A percentile compares a stretch with the other conserved stretches of the same genome.
Conservation (phyloP, 441 rosid species). For the Populus hybrid region DNA sequence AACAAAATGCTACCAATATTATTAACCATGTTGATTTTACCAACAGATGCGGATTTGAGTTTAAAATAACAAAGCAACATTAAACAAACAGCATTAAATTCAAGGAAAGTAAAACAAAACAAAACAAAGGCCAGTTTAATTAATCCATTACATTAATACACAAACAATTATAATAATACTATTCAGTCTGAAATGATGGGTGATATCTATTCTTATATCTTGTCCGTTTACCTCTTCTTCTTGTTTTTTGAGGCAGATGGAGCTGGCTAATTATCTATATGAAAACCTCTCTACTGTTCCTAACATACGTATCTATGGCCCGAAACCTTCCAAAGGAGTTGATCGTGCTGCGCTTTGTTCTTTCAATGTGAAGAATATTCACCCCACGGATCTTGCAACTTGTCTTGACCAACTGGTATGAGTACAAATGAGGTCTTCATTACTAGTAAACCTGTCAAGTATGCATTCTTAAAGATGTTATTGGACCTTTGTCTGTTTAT, state of each 20-base stretch:
- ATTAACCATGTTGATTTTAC: not conserved
- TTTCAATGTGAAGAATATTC: slow-evolving; percentile 74
- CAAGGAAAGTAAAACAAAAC: not conserved
- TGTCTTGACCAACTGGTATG: slow-evolving; percentile 83
- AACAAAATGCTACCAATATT: not conserved
- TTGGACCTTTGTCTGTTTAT: not conserved
- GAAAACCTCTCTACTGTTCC: slow-evolving; percentile 61
- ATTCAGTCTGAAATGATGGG: not conserved
- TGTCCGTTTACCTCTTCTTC: not conserved
- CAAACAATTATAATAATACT: too few relatives aligned
- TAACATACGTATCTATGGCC: slow-evolving; percentile 69
- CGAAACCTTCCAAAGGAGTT: slow-evolving; percentile 63
- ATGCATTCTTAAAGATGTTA: not conserved
- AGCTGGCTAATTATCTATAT: slow-evolving; percentile 70
- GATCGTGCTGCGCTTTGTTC: slow-evolving; percentile 78
- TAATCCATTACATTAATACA: not conserved
- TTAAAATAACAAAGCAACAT: not conserved
- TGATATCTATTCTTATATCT: not conserved
- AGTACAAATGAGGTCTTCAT: not conserved
- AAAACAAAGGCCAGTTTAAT: not conserved
- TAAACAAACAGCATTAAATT: too few relatives aligned
- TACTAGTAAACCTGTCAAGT: not conserved
- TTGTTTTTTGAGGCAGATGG: slow-evolving; percentile 32
- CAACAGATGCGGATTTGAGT: not conserved
- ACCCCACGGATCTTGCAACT: slow-evolving; percentile 88